Evolutionary conservation across 805 yeast genomes (phyloP), one percentile per base, ranked within the genome.

Genomic region (Metschnikowia santaceciliae): DNA sequence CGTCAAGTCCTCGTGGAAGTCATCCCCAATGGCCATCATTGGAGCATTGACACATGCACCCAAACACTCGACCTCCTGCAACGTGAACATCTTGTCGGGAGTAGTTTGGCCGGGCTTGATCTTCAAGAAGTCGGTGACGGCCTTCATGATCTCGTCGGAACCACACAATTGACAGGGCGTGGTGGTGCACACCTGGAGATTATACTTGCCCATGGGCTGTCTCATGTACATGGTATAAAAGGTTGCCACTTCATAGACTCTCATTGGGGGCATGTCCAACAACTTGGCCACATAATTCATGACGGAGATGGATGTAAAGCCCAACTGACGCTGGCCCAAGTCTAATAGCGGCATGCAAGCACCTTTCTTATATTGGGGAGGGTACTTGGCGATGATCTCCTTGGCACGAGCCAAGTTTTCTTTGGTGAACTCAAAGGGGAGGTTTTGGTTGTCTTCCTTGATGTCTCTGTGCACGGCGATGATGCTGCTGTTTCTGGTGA

Each of bases 21-120:
- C 90, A 70, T 88, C 96, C 68, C 87, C 88, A 48, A 88, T 72
- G 54, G 88, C 95, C 49, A 89, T 75, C 89, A 88, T 88, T 48
- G 96, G 96, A 6, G 88, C 96, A 68, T 88, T 88, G 46, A 88
- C 90, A 76, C 96, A 88, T 3, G 96, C 96, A 52, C 96, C 96
- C 46, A 88, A 80, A 71, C 96, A 88, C 72, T 88, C 96, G 55
- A 88, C 96, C 69, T 88, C 96, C 62, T 87, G 88, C 55, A 88
- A 72, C 15, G 95, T 86, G 76, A 88, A 88, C 58, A 84, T 69
- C 35, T 82, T 82, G 71, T 89, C 95, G 13, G 71, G 64, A 32
- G 92, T 85, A 47, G 91, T 88, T 67, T 88, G 83, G 54, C 94
- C 94, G 7, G 90, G 88, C 65, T 81, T 76, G 65, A 86, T 73